These are phyloP conservation scores for Cutaneotrichosporon sp. DNA, from an alignment of 1,284 basidiomycete genomes.

Conservation along the genomic window DNA sequence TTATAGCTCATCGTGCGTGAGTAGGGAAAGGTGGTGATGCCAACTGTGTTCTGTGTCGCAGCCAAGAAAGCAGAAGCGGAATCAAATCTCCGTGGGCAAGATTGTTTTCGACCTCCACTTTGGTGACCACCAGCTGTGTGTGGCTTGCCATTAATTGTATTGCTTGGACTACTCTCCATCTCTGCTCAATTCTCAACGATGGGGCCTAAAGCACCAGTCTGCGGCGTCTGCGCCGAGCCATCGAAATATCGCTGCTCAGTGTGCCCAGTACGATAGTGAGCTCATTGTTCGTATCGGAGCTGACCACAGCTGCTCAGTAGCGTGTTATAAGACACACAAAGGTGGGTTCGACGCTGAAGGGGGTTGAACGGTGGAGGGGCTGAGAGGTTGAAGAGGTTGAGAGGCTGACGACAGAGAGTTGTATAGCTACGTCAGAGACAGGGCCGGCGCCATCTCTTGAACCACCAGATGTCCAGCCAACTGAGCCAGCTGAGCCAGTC, in stretches of 20 bases:
- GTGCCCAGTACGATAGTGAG: conserved; percentile 50
- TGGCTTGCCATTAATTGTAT: not conserved
- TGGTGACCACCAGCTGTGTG: not conserved
- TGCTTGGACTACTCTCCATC: too few species aligned
- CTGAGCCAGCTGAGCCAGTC: conserved; percentile 10
- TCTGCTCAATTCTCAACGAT: not conserved
- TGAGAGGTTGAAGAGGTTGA: too few species aligned
- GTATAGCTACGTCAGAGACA: not conserved
- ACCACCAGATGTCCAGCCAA: conserved; percentile 6
- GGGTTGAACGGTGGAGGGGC: too few species aligned
- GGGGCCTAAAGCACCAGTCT: conserved; percentile 23
- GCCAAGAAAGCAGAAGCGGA: conserved; percentile 7
- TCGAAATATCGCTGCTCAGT: conserved; percentile 50
- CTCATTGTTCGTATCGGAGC: not conserved
- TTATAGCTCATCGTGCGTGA: conserved; percentile 39
- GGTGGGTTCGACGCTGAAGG: conserved; percentile 25
- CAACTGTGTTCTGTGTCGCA: not conserved
- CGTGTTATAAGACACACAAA: conserved; percentile 51
- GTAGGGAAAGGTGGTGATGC: not conserved
- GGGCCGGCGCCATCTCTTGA: conserved; percentile 14
- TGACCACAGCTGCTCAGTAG: conserved; percentile 49
- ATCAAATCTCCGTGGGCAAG: conserved; percentile 5
- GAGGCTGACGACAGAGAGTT: conserved; percentile 14
- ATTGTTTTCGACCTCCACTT: conserved; percentile 5
- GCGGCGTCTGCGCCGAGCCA: conserved; percentile 37